Evolutionary conservation across 768 basidiomycete species (phyloP).

Genomic region (Phaffia tasmanica): DNA sequence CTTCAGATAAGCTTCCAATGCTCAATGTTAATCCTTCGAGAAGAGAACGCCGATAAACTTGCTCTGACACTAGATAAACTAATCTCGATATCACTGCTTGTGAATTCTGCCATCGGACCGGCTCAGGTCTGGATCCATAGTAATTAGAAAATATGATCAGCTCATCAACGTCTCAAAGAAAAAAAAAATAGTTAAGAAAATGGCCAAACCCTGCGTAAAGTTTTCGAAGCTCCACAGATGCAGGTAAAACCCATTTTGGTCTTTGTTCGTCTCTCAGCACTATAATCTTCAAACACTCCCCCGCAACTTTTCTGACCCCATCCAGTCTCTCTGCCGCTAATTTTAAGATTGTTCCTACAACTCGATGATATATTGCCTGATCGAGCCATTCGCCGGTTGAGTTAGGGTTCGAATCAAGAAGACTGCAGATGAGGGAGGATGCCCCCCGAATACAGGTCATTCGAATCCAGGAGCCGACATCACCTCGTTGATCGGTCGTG

Average conservation of each 20-base stretch:
- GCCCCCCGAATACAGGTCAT: constrained; percentile 62
- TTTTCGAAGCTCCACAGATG: neutral
- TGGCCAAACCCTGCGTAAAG: constrained; percentile 1
- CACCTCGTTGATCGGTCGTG: constrained; percentile 84
- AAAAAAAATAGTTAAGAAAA: no score
- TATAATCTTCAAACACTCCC: constrained; percentile 7
- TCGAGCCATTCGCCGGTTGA: constrained; percentile 54
- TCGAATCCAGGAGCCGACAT: constrained; percentile 93
- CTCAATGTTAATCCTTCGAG: constrained; percentile 66
- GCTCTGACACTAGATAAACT: constrained; percentile 53
- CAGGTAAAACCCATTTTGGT: constrained; percentile 7
- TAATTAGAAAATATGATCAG: neutral
- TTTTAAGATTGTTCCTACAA: constrained; percentile 62
- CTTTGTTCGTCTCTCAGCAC: constrained; percentile 2
- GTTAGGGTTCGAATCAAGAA: constrained; percentile 43
- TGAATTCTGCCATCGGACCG: constrained; percentile 54
- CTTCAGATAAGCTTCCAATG: constrained; percentile 70
- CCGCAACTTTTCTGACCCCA: constrained; percentile 23
- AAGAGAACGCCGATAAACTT: constrained; percentile 52
- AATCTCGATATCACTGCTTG: constrained; percentile 64
- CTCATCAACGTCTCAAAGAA: no score
- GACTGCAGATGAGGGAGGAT: constrained; percentile 45
- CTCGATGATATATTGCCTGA: constrained; percentile 47
- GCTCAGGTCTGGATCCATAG: constrained; percentile 1
- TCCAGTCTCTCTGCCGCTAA: constrained; percentile 85